Evolutionary conservation across 2,329 filamentous ascomycete species (phyloP).

Genomic region (Phyllachora maydis): DNA sequence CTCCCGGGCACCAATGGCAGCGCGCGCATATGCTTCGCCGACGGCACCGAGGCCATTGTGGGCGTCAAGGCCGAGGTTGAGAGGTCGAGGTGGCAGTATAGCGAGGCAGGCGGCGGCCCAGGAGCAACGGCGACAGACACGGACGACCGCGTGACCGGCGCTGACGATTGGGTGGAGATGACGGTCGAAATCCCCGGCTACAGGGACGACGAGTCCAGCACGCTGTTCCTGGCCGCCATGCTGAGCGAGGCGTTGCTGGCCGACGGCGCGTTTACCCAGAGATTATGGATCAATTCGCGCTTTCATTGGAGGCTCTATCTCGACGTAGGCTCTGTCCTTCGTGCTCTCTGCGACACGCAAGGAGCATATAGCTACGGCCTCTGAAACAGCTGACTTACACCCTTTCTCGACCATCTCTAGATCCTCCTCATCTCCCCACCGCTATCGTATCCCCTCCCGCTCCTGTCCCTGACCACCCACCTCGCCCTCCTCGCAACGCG

Average conservation of each 20-base stretch:
- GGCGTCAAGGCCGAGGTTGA: slow-evolving; percentile 93
- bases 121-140: slow-evolving; percentile 10
- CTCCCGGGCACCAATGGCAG: slow-evolving; percentile 81
- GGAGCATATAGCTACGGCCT: too few species aligned
- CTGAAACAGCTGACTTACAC: slow-evolving; percentile 2
- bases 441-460: slow-evolving; percentile 76
- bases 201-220: slow-evolving; percentile 77
- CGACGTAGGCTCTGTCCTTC: slow-evolving; percentile 62
- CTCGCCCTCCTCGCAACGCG: slow-evolving; percentile 78
- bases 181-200: slow-evolving; percentile 80
- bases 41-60: slow-evolving; percentile 89
- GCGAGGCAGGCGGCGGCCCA: too few species aligned
- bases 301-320: slow-evolving; percentile 97
- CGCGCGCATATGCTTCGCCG: slow-evolving; percentile 81
- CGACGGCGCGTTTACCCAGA: slow-evolving; percentile 45
- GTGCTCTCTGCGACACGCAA: too few species aligned
- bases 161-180: slow-evolving; percentile 67
- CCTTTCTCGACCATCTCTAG: slow-evolving; percentile 30
- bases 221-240: slow-evolving; percentile 76
- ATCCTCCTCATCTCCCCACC: slow-evolving; percentile 85
- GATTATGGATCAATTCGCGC: slow-evolving; percentile 68
- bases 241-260: slow-evolving; percentile 68
- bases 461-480: slow-evolving; percentile 83
- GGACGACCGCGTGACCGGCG: slow-evolving; percentile 16
- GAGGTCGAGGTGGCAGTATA: slow-evolving; percentile 30